These are phyloP conservation scores for Pichia kudriavzevii DNA, from an alignment of 1,139 yeast species.

Conservation along the genomic window DNA sequence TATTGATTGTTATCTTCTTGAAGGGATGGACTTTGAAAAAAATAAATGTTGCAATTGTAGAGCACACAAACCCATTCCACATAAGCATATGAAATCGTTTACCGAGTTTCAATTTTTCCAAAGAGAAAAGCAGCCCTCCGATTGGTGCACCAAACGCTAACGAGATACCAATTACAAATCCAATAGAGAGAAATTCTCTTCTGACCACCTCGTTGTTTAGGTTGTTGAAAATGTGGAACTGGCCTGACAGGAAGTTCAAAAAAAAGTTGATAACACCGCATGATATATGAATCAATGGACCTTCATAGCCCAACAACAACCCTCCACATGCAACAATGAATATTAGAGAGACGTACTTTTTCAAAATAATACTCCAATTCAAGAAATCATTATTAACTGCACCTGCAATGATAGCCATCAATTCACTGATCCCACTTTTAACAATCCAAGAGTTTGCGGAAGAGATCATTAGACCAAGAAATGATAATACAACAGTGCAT, in stretches of 20 bases:
- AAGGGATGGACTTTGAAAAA: constrained; percentile 57
- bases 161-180: constrained; percentile 88
- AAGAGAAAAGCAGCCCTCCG: constrained; percentile 84
- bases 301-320: constrained; percentile 87
- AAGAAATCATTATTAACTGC: constrained; percentile 42
- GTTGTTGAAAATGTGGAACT: constrained; percentile 26
- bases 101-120: constrained; percentile 64
- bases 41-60: constrained; percentile 65
- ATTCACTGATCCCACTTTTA: constrained; percentile 67
- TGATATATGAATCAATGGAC: constrained; percentile 85
- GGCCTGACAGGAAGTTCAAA: constrained; percentile 26
- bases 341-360: constrained; percentile 48
- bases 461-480: constrained; percentile 30
- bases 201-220: constrained; percentile 50
- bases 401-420: constrained; percentile 58
- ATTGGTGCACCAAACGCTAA: constrained; percentile 93
- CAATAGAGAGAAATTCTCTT: constrained; percentile 69
- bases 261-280: constrained; percentile 52
- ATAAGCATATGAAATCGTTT: constrained; percentile 56
- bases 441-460: constrained; percentile 38
- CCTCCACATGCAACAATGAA: constrained; percentile 69
- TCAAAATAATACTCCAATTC: constrained; percentile 38
- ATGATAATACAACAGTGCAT: constrained; percentile 29
- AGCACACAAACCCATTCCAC: constrained; percentile 79
- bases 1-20: constrained; percentile 45